Evolutionary conservation across 202 grass and related monocot genomes (phyloP), one percentile per base, ranked within the genome.

Genomic region (Zizania palustris): DNA sequence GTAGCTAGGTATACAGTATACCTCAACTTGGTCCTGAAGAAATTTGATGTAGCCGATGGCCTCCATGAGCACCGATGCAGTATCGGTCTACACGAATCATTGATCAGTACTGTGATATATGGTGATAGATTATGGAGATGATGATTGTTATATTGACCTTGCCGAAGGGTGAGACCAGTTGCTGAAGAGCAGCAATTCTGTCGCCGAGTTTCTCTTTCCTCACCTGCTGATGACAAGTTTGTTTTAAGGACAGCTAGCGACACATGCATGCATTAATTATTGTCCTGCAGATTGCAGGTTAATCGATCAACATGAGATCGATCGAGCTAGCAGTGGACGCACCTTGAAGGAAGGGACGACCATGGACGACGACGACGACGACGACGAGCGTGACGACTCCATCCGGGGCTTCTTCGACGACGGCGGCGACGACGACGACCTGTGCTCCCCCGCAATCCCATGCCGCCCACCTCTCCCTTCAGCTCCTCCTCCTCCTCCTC

Each of bases 11-110:
- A n/a, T n/a, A n/a, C n/a, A n/a, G n/a, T n/a, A n/a, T n/a, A 95
- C 96, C 96, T 99, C 85, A 51, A 99, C 92, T 80, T 98, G 96
- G 54, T 95, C 91, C 73, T 95, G 91, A 60, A 98, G 91, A 85
- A 98, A 98, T 62, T 95, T 98, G 58, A 98, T 98, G n/a, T 98
- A 98, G 45, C 96, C 96, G 60, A 98, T 95, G 71, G 91, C 96
- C 81, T 98, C 96, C 96, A 98, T 98, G 22, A 98, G 81, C 49
- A 98, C 96, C 14, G 96, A 95, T 60, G 96, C 91, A 9, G 96
- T 95, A 82, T 98, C 96, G 62, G 96, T 98, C 96, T 98, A 80
- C 72, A 89, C n/a, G 40, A 42, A 42, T 6, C 0, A 42, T 42
- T 42, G 2, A 42, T 42, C 6, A 7, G 40, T 1, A n/a, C n/a